Evolutionary conservation across 2,329 filamentous ascomycete genomes (phyloP), one percentile per base, ranked within the genome.

Genomic region (Atkinsonella hypoxylon): DNA sequence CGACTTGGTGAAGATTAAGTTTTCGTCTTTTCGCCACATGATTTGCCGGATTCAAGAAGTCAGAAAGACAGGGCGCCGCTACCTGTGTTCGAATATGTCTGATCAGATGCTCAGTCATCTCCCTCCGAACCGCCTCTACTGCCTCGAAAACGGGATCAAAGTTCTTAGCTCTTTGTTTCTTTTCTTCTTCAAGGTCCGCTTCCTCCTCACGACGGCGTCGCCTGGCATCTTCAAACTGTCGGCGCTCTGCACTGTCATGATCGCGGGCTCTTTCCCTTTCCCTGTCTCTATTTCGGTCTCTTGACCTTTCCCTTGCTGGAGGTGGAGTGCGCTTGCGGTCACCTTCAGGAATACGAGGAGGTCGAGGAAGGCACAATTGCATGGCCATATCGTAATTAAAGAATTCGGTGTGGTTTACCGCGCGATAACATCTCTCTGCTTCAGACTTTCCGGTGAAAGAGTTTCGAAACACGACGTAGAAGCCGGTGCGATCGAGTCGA

Each of bases 361-460:
- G 56, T 55, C 54, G 58, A 49, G 61, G 71, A 52, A 65, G 59
- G 55, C 59, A 85, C 51, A 89, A 82, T 62, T 91, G 85, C 89
- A 98, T 95, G 43, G 82, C 79, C 86, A 98, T 91, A 53, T 70
- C 73, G 54, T 97, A 97, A 1, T 86, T 96, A 70, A 98, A 98
- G 55, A 98, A 80, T 6, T 86, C 79, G 42, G 85, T 84, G 64
- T 86, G 84, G 63, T 96, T 83, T 57, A 87, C 89, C 48, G 83
- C 78, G 49, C 80, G 76, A 65, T 81, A 90, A 63, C 90, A 96
- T 54, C 86, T 78, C 57, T 87, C 83, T 0, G 89, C 84, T 67
- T 96, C 89, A 50, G 83, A 75, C 59, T 89, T 83, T 2, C 91
- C 91, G 9, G 77, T 74, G 50, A 79, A 78, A 1, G 82, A 87